Evolutionary conservation across 305 asterid species (phyloP).

Genomic region (Plantago lanceolata): DNA sequence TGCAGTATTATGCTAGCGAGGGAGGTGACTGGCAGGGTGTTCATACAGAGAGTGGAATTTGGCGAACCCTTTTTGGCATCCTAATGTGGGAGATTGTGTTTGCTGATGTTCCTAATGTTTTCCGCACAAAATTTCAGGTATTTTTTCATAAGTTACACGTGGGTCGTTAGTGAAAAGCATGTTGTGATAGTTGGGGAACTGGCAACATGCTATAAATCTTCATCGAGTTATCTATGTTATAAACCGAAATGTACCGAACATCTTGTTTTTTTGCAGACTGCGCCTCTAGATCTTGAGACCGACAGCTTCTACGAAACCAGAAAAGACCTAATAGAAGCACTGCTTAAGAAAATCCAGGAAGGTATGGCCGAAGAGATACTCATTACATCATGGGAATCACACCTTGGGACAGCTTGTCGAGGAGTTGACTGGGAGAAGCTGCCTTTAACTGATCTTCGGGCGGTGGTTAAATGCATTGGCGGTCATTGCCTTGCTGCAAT

Average conservation of each 20-base stretch:
- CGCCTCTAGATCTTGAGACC: constrained; percentile 85
- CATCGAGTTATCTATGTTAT: neutral
- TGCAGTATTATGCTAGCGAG: constrained; percentile 84
- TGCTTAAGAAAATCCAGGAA: constrained; percentile 51
- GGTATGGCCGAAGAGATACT: constrained; percentile 89
- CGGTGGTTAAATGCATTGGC: constrained; percentile 79
- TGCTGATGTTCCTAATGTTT: constrained; percentile 79
- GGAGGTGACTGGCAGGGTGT: constrained; percentile 94
- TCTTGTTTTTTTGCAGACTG: constrained; percentile 52
- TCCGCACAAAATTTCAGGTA: constrained; percentile 85
- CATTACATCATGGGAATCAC: constrained; percentile 66
- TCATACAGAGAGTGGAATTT: constrained; percentile 93
- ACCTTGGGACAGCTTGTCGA: constrained; percentile 66
- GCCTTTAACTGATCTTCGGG: constrained; percentile 60
- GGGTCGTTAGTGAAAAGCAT: neutral
- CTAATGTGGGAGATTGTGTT: constrained; percentile 87
- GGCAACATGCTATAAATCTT: neutral
- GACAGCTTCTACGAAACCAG: constrained; percentile 75
- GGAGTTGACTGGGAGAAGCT: constrained; percentile 93
- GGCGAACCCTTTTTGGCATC: constrained; percentile 85
- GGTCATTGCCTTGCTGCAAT: constrained; percentile 70
- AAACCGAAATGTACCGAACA: neutral
- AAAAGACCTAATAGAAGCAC: constrained; percentile 57
- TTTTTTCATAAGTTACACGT: neutral
- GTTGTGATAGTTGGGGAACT: neutral